Percentiles rank a stretch among this genome's conserved stretches.
These are phyloP conservation scores for Populus simonii DNA, from an alignment of 345 rosid species.

Conservation along the genomic window DNA sequence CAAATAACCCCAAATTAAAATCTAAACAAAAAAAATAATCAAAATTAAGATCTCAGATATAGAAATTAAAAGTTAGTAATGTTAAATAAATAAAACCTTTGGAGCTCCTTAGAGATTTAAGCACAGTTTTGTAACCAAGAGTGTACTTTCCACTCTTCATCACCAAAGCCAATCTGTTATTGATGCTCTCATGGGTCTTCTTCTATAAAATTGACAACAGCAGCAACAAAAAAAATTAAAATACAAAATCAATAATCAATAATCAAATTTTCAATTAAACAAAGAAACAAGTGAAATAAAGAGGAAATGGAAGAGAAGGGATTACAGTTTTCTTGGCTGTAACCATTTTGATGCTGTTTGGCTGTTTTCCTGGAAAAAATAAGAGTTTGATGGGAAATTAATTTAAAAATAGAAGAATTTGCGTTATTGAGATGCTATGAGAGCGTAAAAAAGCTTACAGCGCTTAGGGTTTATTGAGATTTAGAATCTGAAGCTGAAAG, in stretches of 20 bases:
- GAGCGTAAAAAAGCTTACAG: background rate
- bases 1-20: background rate
- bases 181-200: constrained; percentile 64
- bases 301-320: background rate
- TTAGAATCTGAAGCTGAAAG: background rate
- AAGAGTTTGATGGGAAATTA: background rate
- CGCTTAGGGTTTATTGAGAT: background rate
- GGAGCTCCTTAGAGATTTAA: constrained; percentile 44
- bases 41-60: background rate
- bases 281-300: background rate
- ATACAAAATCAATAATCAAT: background rate
- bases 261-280: background rate
- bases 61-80: background rate
- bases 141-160: constrained; percentile 63
- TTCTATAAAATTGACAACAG: constrained; percentile 28
- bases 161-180: constrained; percentile 53
- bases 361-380: background rate
- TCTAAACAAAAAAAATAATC: background rate
- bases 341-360: background rate
- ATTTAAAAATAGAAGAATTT: background rate
- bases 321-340: background rate
- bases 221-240: background rate
- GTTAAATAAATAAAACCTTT: constrained; percentile 29
- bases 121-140: constrained; percentile 55
- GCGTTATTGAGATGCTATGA: background rate